A percentile compares a stretch with the other conserved stretches of the same genome.
Conservation (phyloP, 2,329 filamentous ascomycete genomes). For the Stemphylium lycopersici region DNA sequence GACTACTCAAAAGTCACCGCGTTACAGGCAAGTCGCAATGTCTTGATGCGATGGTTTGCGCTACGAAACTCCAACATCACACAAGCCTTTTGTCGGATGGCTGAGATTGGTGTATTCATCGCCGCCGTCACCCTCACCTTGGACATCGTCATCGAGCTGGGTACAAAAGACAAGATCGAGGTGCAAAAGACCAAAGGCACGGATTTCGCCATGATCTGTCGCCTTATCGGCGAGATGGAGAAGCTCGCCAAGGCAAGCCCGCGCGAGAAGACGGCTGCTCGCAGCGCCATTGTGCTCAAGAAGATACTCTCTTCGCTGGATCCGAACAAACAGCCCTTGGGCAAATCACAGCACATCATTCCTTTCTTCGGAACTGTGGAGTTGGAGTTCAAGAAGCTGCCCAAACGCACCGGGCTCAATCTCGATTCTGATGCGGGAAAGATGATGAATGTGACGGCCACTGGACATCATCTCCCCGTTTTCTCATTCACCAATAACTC, state of each 20-base stretch:
- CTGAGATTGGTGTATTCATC: conserved; percentile 44
- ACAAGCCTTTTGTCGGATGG: conserved; percentile 43
- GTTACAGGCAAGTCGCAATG: conserved; percentile 43
- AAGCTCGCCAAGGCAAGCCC: conserved; percentile 38
- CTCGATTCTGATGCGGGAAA: conserved; percentile 37
- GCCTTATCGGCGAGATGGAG: conserved; percentile 45
- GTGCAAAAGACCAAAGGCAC: conserved; percentile 43
- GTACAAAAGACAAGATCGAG: conserved; percentile 40
- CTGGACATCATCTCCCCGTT: conserved; percentile 35
- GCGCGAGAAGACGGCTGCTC: conserved; percentile 43
- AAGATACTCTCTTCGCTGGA: conserved; percentile 43
- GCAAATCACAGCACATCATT: conserved; percentile 34
- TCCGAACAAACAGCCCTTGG: conserved; percentile 28
- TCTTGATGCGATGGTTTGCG: conserved; percentile 47
- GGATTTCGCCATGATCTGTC: conserved; percentile 47
- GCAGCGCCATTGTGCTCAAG: conserved; percentile 42
- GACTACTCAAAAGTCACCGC: conserved; percentile 45
- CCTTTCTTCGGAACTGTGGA: conserved; percentile 46
- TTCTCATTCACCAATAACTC: conserved; percentile 45
- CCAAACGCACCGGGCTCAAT: conserved; percentile 37
- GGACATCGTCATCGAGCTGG: conserved; percentile 46
- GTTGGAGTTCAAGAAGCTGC: conserved; percentile 36
- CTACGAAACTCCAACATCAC: conserved; percentile 44
- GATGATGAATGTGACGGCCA: conserved; percentile 32
- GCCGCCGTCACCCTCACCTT: conserved; percentile 44